phyloP scores from a whole-genome alignment of 257 asterid genomes.

The Leonotis leonurus region DNA sequence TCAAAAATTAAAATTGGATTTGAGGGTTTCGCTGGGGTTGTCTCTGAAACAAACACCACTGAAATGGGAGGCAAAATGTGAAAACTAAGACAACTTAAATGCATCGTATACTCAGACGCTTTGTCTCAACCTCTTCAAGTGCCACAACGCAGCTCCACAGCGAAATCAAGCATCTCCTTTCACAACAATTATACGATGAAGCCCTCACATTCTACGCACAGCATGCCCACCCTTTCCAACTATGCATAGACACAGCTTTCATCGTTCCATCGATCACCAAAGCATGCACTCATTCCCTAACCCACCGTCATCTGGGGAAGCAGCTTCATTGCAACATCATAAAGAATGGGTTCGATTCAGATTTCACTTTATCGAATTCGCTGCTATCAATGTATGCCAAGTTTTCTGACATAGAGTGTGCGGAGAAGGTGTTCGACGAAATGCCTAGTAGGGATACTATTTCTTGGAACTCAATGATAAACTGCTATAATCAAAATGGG shows the following conservation, averaged over 20 bases:
- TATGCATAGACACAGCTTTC: constrained; percentile 32
- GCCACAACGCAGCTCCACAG: constrained; percentile 17
- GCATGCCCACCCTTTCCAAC: constrained; percentile 41
- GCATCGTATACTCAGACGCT: constrained; percentile 27
- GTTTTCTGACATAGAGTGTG: constrained; percentile 19
- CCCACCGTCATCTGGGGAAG: constrained; percentile 30
- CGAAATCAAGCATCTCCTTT: constrained; percentile 32
- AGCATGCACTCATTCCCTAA: constrained; percentile 46
- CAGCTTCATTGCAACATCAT: constrained; percentile 53
- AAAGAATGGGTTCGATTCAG: constrained; percentile 47
- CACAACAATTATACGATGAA: constrained; percentile 27
- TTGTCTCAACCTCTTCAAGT: constrained; percentile 26
- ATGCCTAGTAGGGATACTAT: constrained; percentile 50
- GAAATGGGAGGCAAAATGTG: neutral
- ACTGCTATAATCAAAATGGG: constrained; percentile 53
- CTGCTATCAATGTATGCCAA: constrained; percentile 49
- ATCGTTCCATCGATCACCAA: constrained; percentile 60
- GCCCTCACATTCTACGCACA: constrained; percentile 41
- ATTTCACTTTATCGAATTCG: constrained; percentile 50
- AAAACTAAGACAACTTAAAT: neutral
- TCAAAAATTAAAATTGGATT: too few species aligned
- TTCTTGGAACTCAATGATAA: constrained; percentile 62
- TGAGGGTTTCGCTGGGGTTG: too few species aligned
- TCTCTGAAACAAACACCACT: too few species aligned
- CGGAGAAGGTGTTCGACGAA: constrained; percentile 48